Evolutionary conservation across 192 early-diverging fungal genomes (phyloP).

Genomic region (Coemansia sp.): DNA sequence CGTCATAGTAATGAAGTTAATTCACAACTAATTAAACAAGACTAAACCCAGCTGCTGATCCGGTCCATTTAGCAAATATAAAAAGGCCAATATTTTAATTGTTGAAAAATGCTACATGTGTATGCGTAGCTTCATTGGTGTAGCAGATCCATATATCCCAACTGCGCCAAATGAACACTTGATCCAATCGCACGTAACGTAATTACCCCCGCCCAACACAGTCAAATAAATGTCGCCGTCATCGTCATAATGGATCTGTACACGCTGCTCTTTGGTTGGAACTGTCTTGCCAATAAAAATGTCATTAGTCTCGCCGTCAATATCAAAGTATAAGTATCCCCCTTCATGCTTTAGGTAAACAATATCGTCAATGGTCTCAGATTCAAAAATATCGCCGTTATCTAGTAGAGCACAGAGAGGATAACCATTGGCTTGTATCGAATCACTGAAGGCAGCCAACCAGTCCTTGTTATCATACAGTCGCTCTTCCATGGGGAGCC

Average conservation of each 20-base stretch:
- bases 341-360: slow-evolving; percentile 3
- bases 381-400: background rate
- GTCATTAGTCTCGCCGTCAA: background rate
- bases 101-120: no score
- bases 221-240: slow-evolving; percentile 1
- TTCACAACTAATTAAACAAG: no score
- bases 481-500: background rate
- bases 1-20: no score
- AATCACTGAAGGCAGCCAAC: background rate
- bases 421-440: background rate
- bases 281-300: background rate
- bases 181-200: no score
- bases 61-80: no score
- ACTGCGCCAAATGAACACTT: no score
- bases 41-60: no score
- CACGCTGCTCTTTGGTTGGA: background rate
- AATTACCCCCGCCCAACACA: background rate
- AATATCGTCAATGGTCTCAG: slow-evolving; percentile 7
- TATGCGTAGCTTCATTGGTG: no score
- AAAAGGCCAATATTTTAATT: no score
- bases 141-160: no score
- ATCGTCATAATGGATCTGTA: slow-evolving; percentile 7
- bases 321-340: background rate
- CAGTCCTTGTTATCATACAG: background rate
- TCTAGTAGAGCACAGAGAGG: background rate